Evolutionary conservation across 805 yeast species (phyloP), one percentile per base, ranked within the genome.

Genomic region (Barnettozyma sucrosica): DNA sequence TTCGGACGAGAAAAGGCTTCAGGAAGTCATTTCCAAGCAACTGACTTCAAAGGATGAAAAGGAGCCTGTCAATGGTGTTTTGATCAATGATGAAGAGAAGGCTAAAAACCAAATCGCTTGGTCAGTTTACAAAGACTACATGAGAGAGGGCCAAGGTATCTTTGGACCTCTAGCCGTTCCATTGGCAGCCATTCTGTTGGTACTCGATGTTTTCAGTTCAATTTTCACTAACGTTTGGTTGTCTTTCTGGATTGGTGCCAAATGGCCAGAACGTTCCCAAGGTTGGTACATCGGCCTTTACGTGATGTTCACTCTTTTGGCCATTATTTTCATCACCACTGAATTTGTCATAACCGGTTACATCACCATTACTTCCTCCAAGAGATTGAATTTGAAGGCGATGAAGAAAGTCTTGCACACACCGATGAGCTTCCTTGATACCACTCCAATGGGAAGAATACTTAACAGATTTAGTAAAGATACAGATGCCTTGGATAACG

Each of bases 381-480:
- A 66, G 46, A 61, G 57, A n/a, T 68, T 89, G 59, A 88, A 88
- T 58, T 67, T 82, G 37, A 55, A 57, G 43, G 89, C 95, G 0
- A 71, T 82, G 46, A 64, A 72, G 41, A 75, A 70, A 33, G 70
- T 89, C 14, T 67, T 89, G 50, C 81, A 81, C 51, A 81, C 93
- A 2, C 95, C 95, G 42, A 86, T 87, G 92, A 66, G 81, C 1
- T 89, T 79, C 62, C 74, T 88, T 66, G 96, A 89, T 59, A 80
- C 88, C 10, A 85, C 95, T 0, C 97, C 97, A 16, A 75, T 86
- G 72, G 96, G 97, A 2, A 74, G 96, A 55, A 81, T 89, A 49
- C 69, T 89, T 62, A 89, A 87, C 66, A 71, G 96, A 55, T 89
- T 88, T 64, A 83, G 95, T 2, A 86, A 86, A 56, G 96, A 88